Conservation (phyloP, 768 basidiomycete genomes). For the Mrakia blollopis region DNA sequence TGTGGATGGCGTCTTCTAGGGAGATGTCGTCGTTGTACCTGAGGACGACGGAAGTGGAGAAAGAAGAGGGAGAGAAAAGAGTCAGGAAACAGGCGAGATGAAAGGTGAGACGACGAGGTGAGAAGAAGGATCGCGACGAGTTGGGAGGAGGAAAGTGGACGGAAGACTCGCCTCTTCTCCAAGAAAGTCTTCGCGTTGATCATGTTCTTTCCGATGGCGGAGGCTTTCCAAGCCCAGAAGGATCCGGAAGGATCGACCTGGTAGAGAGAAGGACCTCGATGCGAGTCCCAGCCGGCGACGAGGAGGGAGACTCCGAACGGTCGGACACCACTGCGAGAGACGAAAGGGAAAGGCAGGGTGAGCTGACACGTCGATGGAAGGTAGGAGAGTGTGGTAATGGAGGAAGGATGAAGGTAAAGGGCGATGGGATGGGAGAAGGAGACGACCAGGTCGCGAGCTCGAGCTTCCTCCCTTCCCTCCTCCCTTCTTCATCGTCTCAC, state of each 20-base stretch:
- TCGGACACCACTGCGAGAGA: slow-evolving; percentile 74
- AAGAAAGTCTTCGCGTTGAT: slow-evolving; percentile 98
- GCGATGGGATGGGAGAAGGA: too few relatives aligned
- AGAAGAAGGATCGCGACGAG: background rate
- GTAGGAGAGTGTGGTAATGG: background rate
- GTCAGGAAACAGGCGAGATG: slow-evolving; percentile 9
- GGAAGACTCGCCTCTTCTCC: slow-evolving; percentile 85
- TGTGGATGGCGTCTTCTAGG: slow-evolving; percentile 97
- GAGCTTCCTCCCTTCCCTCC: too few relatives aligned
- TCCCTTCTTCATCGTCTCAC: too few relatives aligned
- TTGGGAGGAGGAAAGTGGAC: background rate
- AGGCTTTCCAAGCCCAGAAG: slow-evolving; percentile 99
- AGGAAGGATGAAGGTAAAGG: background rate
- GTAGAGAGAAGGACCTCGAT: slow-evolving; percentile 93
- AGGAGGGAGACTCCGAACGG: slow-evolving; percentile 98
- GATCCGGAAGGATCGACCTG: slow-evolving; percentile 99
- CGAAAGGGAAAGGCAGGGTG: slow-evolving; percentile 35
- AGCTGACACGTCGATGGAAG: too few relatives aligned
- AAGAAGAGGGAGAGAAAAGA: background rate
- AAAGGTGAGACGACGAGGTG: slow-evolving; percentile 37
- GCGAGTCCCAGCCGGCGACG: slow-evolving; percentile 92
- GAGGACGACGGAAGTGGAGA: background rate
- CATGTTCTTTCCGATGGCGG: slow-evolving; percentile 99
- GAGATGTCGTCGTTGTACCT: slow-evolving; percentile 99
- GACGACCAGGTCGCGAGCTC: background rate